Evolutionary conservation across 148 eudicot species (phyloP).

Genomic region (Cornus kousa): DNA sequence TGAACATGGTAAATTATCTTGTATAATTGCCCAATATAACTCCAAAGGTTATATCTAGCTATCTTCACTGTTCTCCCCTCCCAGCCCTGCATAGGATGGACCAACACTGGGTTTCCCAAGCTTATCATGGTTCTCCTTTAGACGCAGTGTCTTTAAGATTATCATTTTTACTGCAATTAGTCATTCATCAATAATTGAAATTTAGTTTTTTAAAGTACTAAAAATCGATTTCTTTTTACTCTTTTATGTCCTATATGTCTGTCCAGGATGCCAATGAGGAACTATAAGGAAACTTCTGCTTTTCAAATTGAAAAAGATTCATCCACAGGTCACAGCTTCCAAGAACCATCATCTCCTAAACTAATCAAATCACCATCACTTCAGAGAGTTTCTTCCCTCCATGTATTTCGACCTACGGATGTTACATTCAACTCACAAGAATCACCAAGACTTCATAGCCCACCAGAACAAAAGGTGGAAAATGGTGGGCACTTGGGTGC

Average conservation of each 20-base stretch:
- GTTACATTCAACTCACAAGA: slow-evolving; percentile 67
- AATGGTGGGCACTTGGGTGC: slow-evolving; percentile 60
- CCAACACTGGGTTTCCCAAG: neutral
- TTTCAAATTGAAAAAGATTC: slow-evolving; percentile 82
- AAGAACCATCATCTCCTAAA: slow-evolving; percentile 93
- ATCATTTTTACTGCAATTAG: neutral
- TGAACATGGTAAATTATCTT: slow-evolving; percentile 5
- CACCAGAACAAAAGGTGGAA: slow-evolving; percentile 76
- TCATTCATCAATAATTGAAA: neutral
- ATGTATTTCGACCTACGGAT: slow-evolving; percentile 61
- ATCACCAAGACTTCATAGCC: slow-evolving; percentile 75
- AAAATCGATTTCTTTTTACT: no score
- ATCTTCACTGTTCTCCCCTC: no score
- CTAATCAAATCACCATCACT: slow-evolving; percentile 94
- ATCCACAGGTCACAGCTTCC: slow-evolving; percentile 58
- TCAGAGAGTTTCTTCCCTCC: slow-evolving; percentile 71
- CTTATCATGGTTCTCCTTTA: neutral
- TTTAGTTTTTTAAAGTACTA: neutral
- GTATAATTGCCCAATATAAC: no score
- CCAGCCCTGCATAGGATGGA: no score
- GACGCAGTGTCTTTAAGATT: neutral
- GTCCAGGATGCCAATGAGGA: slow-evolving; percentile 80
- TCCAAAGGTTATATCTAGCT: no score
- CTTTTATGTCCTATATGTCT: neutral
- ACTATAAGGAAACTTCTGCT: slow-evolving; percentile 56